Base-by-base conservation (phyloP, 73 alveolate species). In the Uronychia binucleata region DNA sequence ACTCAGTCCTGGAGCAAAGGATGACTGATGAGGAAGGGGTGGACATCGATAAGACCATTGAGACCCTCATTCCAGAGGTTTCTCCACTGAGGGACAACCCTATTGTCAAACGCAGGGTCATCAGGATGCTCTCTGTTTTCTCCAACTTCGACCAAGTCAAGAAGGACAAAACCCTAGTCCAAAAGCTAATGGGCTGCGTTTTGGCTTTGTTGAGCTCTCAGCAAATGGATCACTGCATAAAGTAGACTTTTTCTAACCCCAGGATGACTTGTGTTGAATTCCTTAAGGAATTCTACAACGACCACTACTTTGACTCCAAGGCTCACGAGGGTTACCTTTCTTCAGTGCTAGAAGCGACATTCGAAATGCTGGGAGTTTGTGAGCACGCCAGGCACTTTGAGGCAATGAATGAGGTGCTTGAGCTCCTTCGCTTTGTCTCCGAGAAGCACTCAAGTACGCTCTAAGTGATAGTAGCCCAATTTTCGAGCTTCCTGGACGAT, bases 181-280 rank as follows among this genome's bases (percentile, higher is more conserved):
- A 86, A 14, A 80, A 86, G 33, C 57, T 86, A 26, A 78, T 86
- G 46, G 30, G 82, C 29, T 79, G 74, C 25, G 75, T 85, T 1
- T 77, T 85, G 86, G 11, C 28, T 25, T 35, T 85, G 33, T 77
- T 85, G 46, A 32, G 86, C 0, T 60, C 83, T 11, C 27, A 30
- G n/a, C 78, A 82, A 60, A 83, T 60, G 26, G 90, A 83, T 83
- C 79, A 74, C 13, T 83, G 90, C 35, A 32, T 83, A 31, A 74
- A 75, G 90, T 83, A 83, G 34, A 57, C 14, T 19, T 67, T 11
- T 75, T 5, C 34, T 35, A 26, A 27, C 30, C 29, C 59, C 1
- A 78, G 85, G 78, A 86, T 86, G 92, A 74, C 86, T n/a, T 86
- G 92, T 46, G 78, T 86, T 25, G 92, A 86, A 0, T 86, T 76